Evolutionary conservation across 305 asterid genomes (phyloP), one percentile per base, ranked within the genome.

Genomic region (Solanum chacoense): DNA sequence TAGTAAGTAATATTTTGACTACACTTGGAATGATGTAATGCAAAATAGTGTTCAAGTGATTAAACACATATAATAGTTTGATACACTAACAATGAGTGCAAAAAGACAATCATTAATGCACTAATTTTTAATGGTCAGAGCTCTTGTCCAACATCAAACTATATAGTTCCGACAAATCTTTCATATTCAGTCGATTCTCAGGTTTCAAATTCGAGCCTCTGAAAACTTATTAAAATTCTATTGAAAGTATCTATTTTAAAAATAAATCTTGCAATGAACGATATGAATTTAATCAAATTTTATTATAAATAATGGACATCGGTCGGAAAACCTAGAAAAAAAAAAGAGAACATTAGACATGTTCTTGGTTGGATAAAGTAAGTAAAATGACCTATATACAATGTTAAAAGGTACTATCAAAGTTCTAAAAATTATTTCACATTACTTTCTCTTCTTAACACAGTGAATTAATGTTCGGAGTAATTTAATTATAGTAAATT

Each of bases 11-110:
- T 28, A 42, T 80, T 81, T 81, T 45, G 71, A 29, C 86, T 63
- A 10, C 40, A 29, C 18, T 28, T 45, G 34, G 26, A 28, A 20
- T 26, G 69, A 45, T 1, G 22, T 28, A 80, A 80, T 42, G 37
- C 37, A 4, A 79, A 4, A 24, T 40, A 26, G 24, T 45, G 11
- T 20, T 29, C 28, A 45, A 29, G 71, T 42, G 69, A 38, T n/a
- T 13, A 78, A 24, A 24, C 50, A 8, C 63, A 69, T 24, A 1
- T 38, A 79, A 80, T 42, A 45, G 69, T 34, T 80, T 50, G 72
- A 45, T 28, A 83, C 36, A 83, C 18, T 83, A 83, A 14, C 20
- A 50, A 83, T 83, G 12, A 50, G 42, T 83, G 40, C 71, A 45
- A 50, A 81, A 20, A 5, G 86, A 50, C 72, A 83, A 50, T 29